phyloP scores from a whole-genome alignment of 1,284 basidiomycete genomes.

The Boletus smithii region DNA sequence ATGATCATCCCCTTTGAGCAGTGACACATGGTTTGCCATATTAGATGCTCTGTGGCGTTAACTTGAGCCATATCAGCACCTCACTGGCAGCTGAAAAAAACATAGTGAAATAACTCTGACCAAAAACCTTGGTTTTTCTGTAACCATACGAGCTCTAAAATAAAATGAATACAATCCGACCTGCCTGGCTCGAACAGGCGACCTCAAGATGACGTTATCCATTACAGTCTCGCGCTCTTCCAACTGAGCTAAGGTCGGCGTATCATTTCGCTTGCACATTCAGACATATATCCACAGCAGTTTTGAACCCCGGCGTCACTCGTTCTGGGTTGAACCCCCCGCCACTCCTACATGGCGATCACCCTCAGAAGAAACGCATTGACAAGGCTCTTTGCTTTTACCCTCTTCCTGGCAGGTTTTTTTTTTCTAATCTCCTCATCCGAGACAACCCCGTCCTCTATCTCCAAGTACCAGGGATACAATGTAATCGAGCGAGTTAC shows the following conservation, averaged over 20 bases:
- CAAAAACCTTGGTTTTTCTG: too few species aligned
- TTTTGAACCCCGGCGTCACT: too few species aligned
- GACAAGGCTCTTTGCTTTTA: slow-evolving; percentile 15
- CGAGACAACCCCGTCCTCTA: slow-evolving; percentile 13
- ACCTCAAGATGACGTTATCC: slow-evolving; percentile 43
- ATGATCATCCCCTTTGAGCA: too few species aligned
- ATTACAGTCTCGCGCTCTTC: slow-evolving; percentile 39
- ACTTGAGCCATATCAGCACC: too few species aligned
- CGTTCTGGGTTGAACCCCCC: too few species aligned
- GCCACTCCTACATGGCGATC: slow-evolving; percentile 26
- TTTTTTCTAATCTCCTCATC: slow-evolving; percentile 19
- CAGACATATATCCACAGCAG: too few species aligned
- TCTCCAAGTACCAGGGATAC: slow-evolving; percentile 28
- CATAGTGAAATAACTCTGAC: too few species aligned
- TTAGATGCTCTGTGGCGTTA: too few species aligned
- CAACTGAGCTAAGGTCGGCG: slow-evolving; percentile 41
- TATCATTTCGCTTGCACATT: too few species aligned
- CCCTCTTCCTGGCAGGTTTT: slow-evolving; percentile 17
- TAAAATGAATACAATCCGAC: slow-evolving; percentile 41
- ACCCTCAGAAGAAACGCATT: slow-evolving; percentile 23
- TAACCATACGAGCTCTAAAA: too few species aligned
- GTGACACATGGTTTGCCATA: too few species aligned
- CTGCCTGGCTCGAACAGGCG: slow-evolving; percentile 60
- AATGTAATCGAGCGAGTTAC: slow-evolving; percentile 85
- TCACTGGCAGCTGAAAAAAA: too few species aligned